Evolutionary conservation across 257 asterid genomes (phyloP).

Genomic region (Solanum habrochaites): DNA sequence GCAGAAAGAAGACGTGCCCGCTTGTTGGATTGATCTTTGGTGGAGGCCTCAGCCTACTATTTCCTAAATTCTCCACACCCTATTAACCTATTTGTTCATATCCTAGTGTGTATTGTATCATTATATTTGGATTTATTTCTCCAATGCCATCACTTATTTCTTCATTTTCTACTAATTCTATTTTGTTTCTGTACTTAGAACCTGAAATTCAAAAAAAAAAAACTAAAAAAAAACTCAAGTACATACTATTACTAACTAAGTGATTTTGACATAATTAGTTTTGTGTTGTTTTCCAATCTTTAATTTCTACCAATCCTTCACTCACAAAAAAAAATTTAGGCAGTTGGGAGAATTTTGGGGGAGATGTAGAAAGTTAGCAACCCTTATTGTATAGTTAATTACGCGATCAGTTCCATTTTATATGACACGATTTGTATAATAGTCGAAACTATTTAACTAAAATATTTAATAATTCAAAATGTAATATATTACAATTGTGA

Average conservation of each 20-base stretch:
- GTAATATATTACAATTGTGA: not conserved
- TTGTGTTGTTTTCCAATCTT: not conserved
- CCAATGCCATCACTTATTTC: not conserved
- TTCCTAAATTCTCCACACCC: slow-evolving; percentile 20
- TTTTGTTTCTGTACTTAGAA: not conserved
- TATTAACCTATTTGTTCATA: slow-evolving; percentile 1
- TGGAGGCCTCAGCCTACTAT: slow-evolving; percentile 20
- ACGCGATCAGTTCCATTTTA: too few species aligned
- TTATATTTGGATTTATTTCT: not conserved
- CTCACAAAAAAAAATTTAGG: not conserved
- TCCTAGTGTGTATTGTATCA: not conserved
- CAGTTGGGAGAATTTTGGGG: not conserved
- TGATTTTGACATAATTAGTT: not conserved
- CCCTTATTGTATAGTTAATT: not conserved
- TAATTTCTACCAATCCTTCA: not conserved
- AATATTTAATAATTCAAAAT: not conserved
- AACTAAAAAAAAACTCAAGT: not conserved
- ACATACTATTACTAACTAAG: not conserved
- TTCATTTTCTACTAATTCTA: not conserved
- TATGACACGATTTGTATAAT: fast-evolving
- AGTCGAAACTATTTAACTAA: not conserved
- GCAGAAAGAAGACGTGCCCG: slow-evolving; percentile 17
- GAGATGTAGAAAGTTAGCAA: not conserved
- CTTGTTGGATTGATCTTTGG: not conserved
- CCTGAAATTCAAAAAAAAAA: not conserved